These are phyloP conservation scores for Scleroderma citrinum DNA, from an alignment of 768 basidiomycete genomes.

Conservation along the genomic window DNA sequence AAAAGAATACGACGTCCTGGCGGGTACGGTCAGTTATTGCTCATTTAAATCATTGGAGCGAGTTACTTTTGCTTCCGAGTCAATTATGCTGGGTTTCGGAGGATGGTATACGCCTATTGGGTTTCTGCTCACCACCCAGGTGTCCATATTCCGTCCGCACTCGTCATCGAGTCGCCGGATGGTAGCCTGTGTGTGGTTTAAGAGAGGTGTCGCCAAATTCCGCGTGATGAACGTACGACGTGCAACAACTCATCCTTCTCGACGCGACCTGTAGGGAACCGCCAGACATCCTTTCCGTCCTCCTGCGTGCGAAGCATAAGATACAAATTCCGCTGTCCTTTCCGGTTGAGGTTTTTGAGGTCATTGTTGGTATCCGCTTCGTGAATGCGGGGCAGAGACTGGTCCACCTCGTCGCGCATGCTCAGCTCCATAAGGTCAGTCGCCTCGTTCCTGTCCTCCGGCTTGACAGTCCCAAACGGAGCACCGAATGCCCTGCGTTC, in stretches of 20 bases:
- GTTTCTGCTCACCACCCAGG: constrained; percentile 87
- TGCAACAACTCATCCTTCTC: constrained; percentile 68
- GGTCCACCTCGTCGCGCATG: constrained; percentile 56
- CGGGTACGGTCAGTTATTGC: too few species aligned
- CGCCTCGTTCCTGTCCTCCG: constrained; percentile 36
- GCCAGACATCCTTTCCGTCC: constrained; percentile 57
- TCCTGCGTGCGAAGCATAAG: constrained; percentile 58
- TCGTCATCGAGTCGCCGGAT: constrained; percentile 61
- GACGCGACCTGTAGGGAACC: constrained; percentile 68
- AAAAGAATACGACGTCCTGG: constrained; percentile 80
- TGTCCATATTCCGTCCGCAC: constrained; percentile 82
- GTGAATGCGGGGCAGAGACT: constrained; percentile 54
- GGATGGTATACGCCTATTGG: constrained; percentile 78
- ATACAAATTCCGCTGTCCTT: constrained; percentile 82
- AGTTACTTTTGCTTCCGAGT: constrained; percentile 34
- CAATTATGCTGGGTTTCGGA: constrained; percentile 25
- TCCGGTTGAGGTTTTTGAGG: constrained; percentile 71
- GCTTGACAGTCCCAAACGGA: constrained; percentile 42
- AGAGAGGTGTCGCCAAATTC: neutral
- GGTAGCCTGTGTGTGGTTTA: constrained; percentile 50
- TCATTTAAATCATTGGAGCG: too few species aligned
- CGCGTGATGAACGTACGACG: constrained; percentile 43
- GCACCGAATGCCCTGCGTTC: constrained; percentile 73
- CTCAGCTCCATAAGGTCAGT: constrained; percentile 55
- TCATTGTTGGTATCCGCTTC: constrained; percentile 57